Percentiles rank a stretch among this genome's conserved stretches.
phyloP scores from a whole-genome alignment of 2,329 filamentous ascomycete species.

The Colletotrichum aenigma region DNA sequence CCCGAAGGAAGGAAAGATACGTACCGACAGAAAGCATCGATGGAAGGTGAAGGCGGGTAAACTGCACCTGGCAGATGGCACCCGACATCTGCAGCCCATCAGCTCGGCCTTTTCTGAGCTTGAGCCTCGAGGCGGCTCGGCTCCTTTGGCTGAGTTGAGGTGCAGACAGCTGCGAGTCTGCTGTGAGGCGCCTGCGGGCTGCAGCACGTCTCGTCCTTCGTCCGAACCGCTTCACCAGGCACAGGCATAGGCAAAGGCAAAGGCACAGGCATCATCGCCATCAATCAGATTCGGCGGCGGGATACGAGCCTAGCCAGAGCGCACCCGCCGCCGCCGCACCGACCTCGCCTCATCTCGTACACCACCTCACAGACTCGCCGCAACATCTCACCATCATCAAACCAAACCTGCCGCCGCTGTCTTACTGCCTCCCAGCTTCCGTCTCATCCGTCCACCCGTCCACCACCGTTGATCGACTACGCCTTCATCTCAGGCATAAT shows the following conservation, averaged over 20 bases:
- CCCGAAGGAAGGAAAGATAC: neutral
- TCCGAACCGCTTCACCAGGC: neutral
- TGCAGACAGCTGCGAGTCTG: neutral
- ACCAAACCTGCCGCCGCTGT: slow-evolving; percentile 6
- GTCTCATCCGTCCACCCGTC: slow-evolving; percentile 2
- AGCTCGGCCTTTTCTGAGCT: neutral
- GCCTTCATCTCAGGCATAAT: slow-evolving; percentile 16
- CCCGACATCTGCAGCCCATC: neutral
- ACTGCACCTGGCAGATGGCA: neutral
- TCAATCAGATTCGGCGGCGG: neutral
- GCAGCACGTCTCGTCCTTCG: neutral
- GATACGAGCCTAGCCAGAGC: neutral
- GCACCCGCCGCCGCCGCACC: neutral
- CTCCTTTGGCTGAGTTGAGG: neutral
- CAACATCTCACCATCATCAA: slow-evolving; percentile 11
- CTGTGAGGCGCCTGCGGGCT: neutral
- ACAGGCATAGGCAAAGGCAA: neutral
- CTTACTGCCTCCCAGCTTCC: slow-evolving; percentile 2
- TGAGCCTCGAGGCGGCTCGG: neutral
- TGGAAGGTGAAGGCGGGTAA: neutral
- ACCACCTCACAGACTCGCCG: neutral
- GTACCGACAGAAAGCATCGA: neutral
- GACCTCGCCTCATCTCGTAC: slow-evolving; percentile 10
- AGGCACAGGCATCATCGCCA: neutral
- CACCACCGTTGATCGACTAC: slow-evolving; percentile 1